Evolutionary conservation across 768 basidiomycete species (phyloP), one percentile per base, ranked within the genome.

Genomic region (Pleurotus pulmonarius): DNA sequence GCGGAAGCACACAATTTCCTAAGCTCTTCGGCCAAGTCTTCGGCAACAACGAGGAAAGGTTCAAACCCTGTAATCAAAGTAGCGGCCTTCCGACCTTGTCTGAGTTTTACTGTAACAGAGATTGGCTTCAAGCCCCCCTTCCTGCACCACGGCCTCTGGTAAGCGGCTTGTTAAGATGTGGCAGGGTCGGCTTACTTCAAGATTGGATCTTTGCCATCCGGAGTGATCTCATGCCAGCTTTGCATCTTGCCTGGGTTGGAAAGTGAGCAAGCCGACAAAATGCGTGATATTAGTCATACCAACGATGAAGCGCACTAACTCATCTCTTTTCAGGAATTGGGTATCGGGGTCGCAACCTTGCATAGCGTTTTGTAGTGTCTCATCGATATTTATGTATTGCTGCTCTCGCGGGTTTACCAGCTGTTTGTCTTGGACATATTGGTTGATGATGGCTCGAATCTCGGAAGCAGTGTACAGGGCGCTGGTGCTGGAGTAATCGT

Each of bases 31-130:
- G 87, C 86, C 69, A 94, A 83, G 25, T 82, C 81, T 9, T 90
- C 86, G 11, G 86, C 81, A 12, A 91, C 70, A 16, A 79, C 69
- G 24, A 81, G 72, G 68, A 87, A 97, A 0, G 87, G 79, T 66
- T 97, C 94, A 57, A 92, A 88, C 0, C 89, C 88, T 0, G 85
- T 84, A 52, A 95, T 78, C 46, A 88, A 70, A 1, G 93, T 96
- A 47, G 80, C 83, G 3, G 85, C 83, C 68, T 88, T 92, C 16
- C 86, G 79, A 2, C 88, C 90, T 65, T 90, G 87, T n/a, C 92
- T 78, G 34, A 82, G 70, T 72, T 92, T 94, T 47, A 81, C 77
- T 2, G 76, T 72, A 6, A 96, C 79, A 13, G 80, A 77, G 26
- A 97, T 82, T 0, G 92, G 87, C 46, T 80, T 81, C 47, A 92